These are phyloP conservation scores for Spironucleus salmonicida DNA, from an alignment of 208 protist species.

Conservation along the genomic window DNA sequence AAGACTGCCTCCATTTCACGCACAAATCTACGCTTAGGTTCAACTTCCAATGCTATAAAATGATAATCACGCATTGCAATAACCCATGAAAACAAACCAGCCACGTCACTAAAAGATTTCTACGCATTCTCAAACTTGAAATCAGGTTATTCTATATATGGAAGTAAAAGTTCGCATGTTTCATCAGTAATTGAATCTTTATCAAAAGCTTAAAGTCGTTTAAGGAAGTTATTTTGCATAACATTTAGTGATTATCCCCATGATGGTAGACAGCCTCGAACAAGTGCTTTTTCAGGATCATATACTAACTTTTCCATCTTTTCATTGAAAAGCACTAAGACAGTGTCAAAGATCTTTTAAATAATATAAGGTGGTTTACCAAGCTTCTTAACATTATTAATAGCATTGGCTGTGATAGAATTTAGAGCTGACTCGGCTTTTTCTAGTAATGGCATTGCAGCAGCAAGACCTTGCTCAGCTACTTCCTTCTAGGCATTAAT, in stretches of 20 bases:
- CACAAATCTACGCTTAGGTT: constrained; percentile 70
- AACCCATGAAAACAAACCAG: constrained; percentile 77
- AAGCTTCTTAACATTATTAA: constrained; percentile 71
- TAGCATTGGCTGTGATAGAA: constrained; percentile 69
- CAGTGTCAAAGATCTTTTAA: constrained; percentile 85
- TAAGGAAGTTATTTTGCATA: constrained; percentile 50
- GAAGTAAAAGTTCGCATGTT: constrained; percentile 82
- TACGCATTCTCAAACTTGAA: constrained; percentile 74
- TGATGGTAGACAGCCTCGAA: constrained; percentile 38
- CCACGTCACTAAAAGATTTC: constrained; percentile 48
- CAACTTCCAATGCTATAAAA: constrained; percentile 78
- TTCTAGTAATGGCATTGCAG: constrained; percentile 67
- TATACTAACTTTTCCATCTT: constrained; percentile 21
- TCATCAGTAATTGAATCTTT: constrained; percentile 89
- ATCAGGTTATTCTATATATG: constrained; percentile 80
- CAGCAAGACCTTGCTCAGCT: constrained; percentile 74
- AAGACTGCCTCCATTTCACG: constrained; percentile 43
- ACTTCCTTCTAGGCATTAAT: constrained; percentile 64
- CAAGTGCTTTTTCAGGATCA: too few species aligned
- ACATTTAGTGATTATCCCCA: constrained; percentile 48
- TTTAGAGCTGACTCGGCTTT: constrained; percentile 74
- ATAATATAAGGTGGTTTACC: constrained; percentile 76
- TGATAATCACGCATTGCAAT: constrained; percentile 84
- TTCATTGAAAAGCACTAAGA: constrained; percentile 62
- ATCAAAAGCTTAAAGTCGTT: constrained; percentile 46